Base-by-base conservation (phyloP, 1,284 basidiomycete species). In the Pholiota adiposa region DNA sequence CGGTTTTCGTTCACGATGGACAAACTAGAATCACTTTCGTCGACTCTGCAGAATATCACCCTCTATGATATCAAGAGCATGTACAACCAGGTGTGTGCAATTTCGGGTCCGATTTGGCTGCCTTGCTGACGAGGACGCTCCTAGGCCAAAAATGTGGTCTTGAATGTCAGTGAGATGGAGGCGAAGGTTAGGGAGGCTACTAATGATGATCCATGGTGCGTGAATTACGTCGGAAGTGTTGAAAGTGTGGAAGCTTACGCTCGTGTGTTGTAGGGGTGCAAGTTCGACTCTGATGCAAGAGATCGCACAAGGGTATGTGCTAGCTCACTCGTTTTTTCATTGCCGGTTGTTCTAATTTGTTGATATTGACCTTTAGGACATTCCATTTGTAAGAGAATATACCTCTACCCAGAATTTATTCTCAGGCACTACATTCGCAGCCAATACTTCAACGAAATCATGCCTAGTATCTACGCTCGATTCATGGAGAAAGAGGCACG, bases 401-500 rank as follows among this genome's bases (percentile, higher is more conserved):
- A 21, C 8, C 9, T 6, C 19, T 50, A 14, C 51, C 11, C 21
- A 23, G 41, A 12, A 3, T 21, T 14, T 12, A n/a, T 27, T 33
- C 19, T 46, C 31, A 40, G 36, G 29, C n/a, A 31, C 25, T 4
- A 46, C 1, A 40, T 41, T 51, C 18, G 1, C 71, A 96, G 94
- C 79, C 94, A 97, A 81, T 89, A 97, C 68, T 99, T 99, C 79
- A 99, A 99, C 77, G 97, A 99, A 80, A 96, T 99, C 72, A 98
- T 99, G 96, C 97, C 97, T 2, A 91, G 89, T 70, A 98, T 98
- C 69, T 99, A 98, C 76, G 84, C 90, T 3, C 87, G 93, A 25
- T 95, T 95, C 76, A 96, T 96, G 93, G 93, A 96, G 76, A 98
- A 98, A 79, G 97, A 99, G 75, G 97, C 97, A 0, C 83, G 92